Evolutionary conservation across 495 filamentous ascomycete genomes (phyloP).

Genomic region (Trichodelitschia bisporula): DNA sequence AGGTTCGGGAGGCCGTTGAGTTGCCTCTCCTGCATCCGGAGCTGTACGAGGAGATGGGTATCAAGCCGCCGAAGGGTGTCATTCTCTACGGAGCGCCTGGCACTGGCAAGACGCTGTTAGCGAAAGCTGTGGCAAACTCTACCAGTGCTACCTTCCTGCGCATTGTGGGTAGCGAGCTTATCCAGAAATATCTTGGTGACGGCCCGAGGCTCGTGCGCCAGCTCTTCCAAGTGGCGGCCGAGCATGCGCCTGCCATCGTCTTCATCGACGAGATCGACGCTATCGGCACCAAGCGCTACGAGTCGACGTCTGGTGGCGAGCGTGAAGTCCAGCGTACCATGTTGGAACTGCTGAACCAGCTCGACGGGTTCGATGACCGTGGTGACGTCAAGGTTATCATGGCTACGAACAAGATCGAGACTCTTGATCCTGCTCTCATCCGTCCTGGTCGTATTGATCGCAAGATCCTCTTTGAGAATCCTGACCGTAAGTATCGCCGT

Average conservation of each 20-base stretch:
- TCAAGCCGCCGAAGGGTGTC: conserved; percentile 98
- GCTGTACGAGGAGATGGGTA: conserved; percentile 99
- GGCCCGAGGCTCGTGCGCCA: conserved; percentile 85
- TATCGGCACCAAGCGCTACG: conserved; percentile 97
- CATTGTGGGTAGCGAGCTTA: conserved; percentile 92
- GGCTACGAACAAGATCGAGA: conserved; percentile 99
- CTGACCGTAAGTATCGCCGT: conserved; percentile 43
- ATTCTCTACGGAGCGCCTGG: conserved; percentile 96
- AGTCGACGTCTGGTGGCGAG: conserved; percentile 89
- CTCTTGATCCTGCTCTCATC: conserved; percentile 86
- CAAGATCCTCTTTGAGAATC: conserved; percentile 98
- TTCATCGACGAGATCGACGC: conserved; percentile 99
- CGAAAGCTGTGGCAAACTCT: conserved; percentile 96
- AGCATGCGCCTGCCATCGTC: conserved; percentile 90
- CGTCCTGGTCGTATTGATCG: conserved; percentile 94
- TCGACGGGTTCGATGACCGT: conserved; percentile 96
- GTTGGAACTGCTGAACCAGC: conserved; percentile 93
- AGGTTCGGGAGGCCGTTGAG: conserved; percentile 93
- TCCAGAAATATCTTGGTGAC: conserved; percentile 97
- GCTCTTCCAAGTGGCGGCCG: conserved; percentile 91
- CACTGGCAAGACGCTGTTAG: conserved; percentile 91
- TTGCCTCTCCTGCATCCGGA: conserved; percentile 89
- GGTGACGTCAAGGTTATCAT: conserved; percentile 99
- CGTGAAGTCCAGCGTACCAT: conserved; percentile 96
- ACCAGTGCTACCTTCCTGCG: conserved; percentile 95